Evolutionary conservation across 106 monocot species (phyloP), one percentile per base, ranked within the genome.

Genomic region (Chionographis japonica): DNA sequence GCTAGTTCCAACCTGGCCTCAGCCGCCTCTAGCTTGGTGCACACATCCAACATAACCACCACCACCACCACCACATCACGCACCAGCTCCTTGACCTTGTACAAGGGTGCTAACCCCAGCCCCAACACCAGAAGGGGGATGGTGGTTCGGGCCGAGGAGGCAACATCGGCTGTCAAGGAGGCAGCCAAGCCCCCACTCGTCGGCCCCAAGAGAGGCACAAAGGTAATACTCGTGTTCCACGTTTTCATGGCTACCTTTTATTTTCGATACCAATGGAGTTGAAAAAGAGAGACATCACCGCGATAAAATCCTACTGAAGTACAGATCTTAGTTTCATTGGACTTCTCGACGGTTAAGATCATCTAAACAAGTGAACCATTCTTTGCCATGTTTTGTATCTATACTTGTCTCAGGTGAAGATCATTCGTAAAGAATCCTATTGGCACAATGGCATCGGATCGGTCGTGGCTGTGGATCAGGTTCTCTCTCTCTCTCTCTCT

Each of bases 401-500:
- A 27, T 54, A 49, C 12, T 65, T 13, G 35, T 68, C 49, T 49
- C 49, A 77, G 77, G 77, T 77, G 70, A 77, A 77, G 50, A 77
- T 77, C 49, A 62, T 77, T 5, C 62, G 77, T 43, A 63, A 13
- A 54, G 77, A 77, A 68, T 77, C 77, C 42, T 77, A 70, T 49
- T 77, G 77, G 77, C 54, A 38, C 64, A 77, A 77, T 50, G 77
- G 77, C 20, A 70, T 37, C 9, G 75, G 75, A 54, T 68, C 75
- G n/a, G 75, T 75, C 27, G 75, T 68, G 7, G 60, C 77, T 4
- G 82, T 82, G 18, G 82, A 82, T 66, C 82, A 82, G 77, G 82
- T 82, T 55, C 61, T 37, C 39, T 38, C 17, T 16, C 19, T 2
- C 2, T 2, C 12, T 10, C 5, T 3, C 54, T 2, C 4, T 72